Conservation (phyloP, 805 yeast species). For the Barnettozyma pratensis region DNA sequence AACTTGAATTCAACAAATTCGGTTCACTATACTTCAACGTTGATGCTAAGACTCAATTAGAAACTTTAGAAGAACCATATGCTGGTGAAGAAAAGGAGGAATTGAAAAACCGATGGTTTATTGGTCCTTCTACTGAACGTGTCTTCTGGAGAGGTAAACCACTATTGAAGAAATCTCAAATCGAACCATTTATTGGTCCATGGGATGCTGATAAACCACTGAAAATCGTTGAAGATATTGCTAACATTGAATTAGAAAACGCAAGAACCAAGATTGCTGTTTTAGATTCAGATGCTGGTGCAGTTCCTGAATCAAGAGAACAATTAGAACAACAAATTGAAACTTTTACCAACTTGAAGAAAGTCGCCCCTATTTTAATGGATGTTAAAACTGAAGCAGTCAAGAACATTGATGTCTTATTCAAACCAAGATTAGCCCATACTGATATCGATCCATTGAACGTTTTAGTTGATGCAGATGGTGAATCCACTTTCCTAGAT, state of each 20-base stretch:
- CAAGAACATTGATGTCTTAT: constrained; percentile 56
- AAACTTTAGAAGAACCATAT: constrained; percentile 34
- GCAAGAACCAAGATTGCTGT: constrained; percentile 49
- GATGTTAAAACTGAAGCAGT: constrained; percentile 43
- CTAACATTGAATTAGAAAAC: constrained; percentile 59
- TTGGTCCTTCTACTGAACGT: constrained; percentile 87
- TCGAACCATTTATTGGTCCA: constrained; percentile 65
- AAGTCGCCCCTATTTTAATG: constrained; percentile 55
- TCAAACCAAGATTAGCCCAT: constrained; percentile 66
- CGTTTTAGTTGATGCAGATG: constrained; percentile 46
- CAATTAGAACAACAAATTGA: constrained; percentile 43
- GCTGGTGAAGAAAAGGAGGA: constrained; percentile 52
- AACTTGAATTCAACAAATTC: constrained; percentile 58
- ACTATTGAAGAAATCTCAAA: constrained; percentile 43
- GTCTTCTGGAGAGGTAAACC: constrained; percentile 67
- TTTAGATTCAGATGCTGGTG: constrained; percentile 45
- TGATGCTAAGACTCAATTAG: constrained; percentile 45
- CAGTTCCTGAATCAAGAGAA: constrained; percentile 39
- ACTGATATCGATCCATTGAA: constrained; percentile 94
- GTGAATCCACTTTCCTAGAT: constrained; percentile 57
- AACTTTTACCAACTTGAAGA: constrained; percentile 58
- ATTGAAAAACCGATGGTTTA: constrained; percentile 69
- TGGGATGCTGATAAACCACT: constrained; percentile 58
- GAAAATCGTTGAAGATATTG: constrained; percentile 60
- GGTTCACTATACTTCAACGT: constrained; percentile 81